A percentile compares a stretch with the other conserved stretches of the same genome.
Evolutionary conservation across 306 rosid genomes (phyloP).

Genomic region (Vigna unguiculata): DNA sequence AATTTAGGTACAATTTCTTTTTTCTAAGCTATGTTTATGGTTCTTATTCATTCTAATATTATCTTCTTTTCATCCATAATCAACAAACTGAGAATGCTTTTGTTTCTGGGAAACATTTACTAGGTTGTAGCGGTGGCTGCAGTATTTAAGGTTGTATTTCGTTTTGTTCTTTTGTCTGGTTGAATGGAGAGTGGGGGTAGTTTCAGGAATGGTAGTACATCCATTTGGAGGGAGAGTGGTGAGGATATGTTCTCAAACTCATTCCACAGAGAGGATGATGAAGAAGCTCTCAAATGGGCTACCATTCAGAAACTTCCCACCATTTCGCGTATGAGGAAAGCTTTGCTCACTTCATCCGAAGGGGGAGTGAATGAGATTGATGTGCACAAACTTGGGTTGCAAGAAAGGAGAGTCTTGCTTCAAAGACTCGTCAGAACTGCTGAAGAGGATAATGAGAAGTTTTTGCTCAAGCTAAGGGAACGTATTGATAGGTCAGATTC

Average conservation of each 20-base stretch:
- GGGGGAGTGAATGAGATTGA: conserved; percentile 73
- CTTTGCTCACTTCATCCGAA: conserved; percentile 48
- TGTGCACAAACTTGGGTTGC: conserved; percentile 62
- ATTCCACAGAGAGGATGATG: conserved; percentile 52
- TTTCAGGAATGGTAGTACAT: conserved; percentile 50
- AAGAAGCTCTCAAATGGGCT: conserved; percentile 61
- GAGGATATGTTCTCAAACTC: conserved; percentile 50
- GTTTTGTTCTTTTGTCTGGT: not conserved
- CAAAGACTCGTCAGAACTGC: conserved; percentile 73
- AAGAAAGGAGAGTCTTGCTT: conserved; percentile 66
- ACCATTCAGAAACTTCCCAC: conserved; percentile 56
- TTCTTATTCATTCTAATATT: too few species aligned
- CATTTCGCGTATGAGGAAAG: conserved; percentile 51
- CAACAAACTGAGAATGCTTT: too few species aligned
- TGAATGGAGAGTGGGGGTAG: conserved; percentile 51
- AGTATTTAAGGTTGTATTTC: not conserved
- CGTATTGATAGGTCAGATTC: conserved; percentile 68
- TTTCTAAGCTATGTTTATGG: too few species aligned
- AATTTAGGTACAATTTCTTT: too few species aligned
- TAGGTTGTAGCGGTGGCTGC: not conserved
- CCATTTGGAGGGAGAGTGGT: conserved; percentile 51
- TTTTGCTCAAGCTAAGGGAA: conserved; percentile 70
- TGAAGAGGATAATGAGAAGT: conserved; percentile 83
- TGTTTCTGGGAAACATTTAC: too few species aligned
- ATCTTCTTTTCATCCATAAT: too few species aligned